Evolutionary conservation across 1,139 yeast genomes (phyloP), one percentile per base, ranked within the genome.

Genomic region (Yamadazyma trypodendri): DNA sequence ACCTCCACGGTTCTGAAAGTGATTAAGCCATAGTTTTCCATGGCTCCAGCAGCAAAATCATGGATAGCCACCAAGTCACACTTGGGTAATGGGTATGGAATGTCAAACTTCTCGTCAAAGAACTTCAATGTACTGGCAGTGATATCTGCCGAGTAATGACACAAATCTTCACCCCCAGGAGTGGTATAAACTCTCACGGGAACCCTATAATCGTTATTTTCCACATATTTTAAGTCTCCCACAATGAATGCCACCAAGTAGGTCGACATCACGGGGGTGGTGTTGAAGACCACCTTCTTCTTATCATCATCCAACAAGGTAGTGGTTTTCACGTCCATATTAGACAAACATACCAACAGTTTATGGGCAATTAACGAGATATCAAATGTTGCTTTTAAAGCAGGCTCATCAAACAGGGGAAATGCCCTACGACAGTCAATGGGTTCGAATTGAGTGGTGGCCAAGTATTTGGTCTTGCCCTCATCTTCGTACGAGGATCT

Each of bases 381-480:
- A 42, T 80, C 80, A 56, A 86, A 88, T 33, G 82, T 75, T 11
- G 96, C 92, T 67, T 88, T 88, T 43, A 81, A 72, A 38, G 81
- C 78, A 10, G 96, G 96, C 59, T 88, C 96, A 60, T 88, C 96
- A 51, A 83, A 80, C 58, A 92, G 86, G 15, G 96, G 96, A 70
- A 88, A 87, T 3, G 96, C 95, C 49, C 90, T 75, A 53, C 96
- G 78, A 47, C 95, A 90, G 57, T 86, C 95, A 12, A 94, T 84
- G 20, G 95, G 83, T 62, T 88, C 96, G 69, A 88, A 84, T 62
- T 88, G 96, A 8, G 96, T 86, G 29, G 94, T 81, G 24, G 87
- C 81, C 73, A 86, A 75, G 50, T 75, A 75, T 50, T 79, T 77
- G 24, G 75, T 75, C 37, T 69, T 68, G n/a, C 85, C 88, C 46